phyloP scores from a whole-genome alignment of 106 monocot genomes.

The Chionographis japonica region DNA sequence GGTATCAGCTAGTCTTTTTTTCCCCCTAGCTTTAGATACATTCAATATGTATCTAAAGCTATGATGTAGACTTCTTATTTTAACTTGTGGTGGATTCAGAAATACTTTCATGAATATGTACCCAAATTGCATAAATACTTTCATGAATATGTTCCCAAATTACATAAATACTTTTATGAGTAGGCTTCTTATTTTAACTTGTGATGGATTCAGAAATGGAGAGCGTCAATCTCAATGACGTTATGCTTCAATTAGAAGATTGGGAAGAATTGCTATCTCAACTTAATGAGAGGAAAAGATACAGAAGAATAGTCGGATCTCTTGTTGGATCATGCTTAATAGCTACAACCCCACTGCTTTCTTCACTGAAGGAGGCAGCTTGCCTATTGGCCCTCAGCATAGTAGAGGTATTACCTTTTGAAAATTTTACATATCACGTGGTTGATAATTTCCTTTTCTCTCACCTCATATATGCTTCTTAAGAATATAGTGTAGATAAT shows the following conservation, averaged over 20 bases:
- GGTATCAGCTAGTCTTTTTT: too few relatives aligned
- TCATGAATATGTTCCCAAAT: too few relatives aligned
- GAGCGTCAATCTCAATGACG: not conserved
- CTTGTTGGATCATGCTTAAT: constrained; percentile 71
- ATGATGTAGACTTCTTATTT: too few relatives aligned
- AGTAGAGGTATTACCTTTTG: constrained; percentile 50
- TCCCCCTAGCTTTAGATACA: too few relatives aligned
- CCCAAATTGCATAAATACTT: not conserved
- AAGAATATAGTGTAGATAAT: not conserved
- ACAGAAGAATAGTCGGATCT: constrained; percentile 86
- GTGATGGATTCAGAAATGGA: constrained; percentile 15
- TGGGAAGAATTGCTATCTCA: constrained; percentile 59
- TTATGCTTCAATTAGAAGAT: constrained; percentile 39
- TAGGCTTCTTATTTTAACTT: constrained; percentile 1
- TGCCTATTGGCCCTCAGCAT: constrained; percentile 72
- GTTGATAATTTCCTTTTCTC: not conserved
- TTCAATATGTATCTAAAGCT: too few relatives aligned
- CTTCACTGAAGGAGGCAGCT: constrained; percentile 65
- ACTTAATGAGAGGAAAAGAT: constrained; percentile 78
- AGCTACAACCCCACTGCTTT: constrained; percentile 67
- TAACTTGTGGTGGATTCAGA: too few relatives aligned
- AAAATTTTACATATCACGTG: not conserved
- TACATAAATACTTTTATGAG: not conserved
- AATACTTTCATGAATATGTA: too few relatives aligned
- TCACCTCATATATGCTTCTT: not conserved